A percentile compares a stretch with the other conserved stretches of the same genome.
Evolutionary conservation across 2,329 filamentous ascomycete genomes (phyloP).

Genomic region (Fusarium agapanthi): DNA sequence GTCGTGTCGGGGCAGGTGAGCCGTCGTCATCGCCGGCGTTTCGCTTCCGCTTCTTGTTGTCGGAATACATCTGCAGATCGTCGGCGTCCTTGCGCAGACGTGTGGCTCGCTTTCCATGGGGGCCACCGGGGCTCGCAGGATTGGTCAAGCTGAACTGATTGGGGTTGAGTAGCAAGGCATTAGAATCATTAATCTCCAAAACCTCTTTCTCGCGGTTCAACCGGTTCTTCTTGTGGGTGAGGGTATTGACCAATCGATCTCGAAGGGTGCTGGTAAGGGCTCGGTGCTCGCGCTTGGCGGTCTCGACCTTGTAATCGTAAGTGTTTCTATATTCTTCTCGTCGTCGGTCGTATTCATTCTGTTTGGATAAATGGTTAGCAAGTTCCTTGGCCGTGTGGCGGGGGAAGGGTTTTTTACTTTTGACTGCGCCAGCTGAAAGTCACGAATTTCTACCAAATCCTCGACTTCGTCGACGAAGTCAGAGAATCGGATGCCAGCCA

Average conservation of each 20-base stretch:
- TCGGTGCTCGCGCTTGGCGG: conserved; percentile 68
- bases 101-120: conserved; percentile 70
- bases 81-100: conserved; percentile 69
- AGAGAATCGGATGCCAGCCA: conserved; percentile 85
- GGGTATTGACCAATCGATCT: conserved; percentile 72
- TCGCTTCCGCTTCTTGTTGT: conserved; percentile 70
- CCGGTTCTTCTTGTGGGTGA: conserved; percentile 71
- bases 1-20: conserved; percentile 66
- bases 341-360: conserved; percentile 72
- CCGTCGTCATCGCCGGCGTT: conserved; percentile 69
- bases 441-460: conserved; percentile 85
- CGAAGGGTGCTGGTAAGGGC: conserved; percentile 68
- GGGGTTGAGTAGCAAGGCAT: conserved; percentile 71
- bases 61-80: conserved; percentile 63
- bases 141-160: conserved; percentile 74
- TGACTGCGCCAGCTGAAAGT: conserved; percentile 82
- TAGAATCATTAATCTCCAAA: conserved; percentile 72
- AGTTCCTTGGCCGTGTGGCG: neutral
- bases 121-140: conserved; percentile 69
- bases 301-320: conserved; percentile 68
- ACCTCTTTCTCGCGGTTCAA: conserved; percentile 73
- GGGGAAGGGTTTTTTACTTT: conserved; percentile 67
- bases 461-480: conserved; percentile 89
- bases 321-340: conserved; percentile 67
- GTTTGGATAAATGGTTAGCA: conserved; percentile 26